Conservation (phyloP, 768 basidiomycete genomes). For the Paxillus rubicundulus region DNA sequence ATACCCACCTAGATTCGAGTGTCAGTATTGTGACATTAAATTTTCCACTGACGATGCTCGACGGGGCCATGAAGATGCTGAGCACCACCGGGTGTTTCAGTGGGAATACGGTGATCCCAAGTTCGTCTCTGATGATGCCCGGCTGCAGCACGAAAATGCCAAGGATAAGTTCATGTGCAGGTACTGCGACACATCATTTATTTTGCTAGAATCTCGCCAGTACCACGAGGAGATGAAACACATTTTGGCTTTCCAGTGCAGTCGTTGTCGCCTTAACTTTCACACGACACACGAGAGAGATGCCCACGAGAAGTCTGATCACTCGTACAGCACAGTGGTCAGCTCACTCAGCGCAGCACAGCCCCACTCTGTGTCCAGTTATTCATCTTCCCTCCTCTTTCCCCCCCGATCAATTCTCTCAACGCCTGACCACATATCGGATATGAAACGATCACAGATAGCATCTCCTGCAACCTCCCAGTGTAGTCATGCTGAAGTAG, state of each 20-base stretch:
- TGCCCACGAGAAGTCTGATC: slow-evolving; percentile 9
- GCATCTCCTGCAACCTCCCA: background rate
- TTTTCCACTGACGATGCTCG: no score
- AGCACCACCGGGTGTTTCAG: slow-evolving; percentile 3
- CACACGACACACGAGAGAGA: background rate
- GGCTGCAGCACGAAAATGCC: slow-evolving; percentile 8
- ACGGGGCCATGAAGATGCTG: background rate
- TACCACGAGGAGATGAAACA: background rate
- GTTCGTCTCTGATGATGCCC: slow-evolving; percentile 5
- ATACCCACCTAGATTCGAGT: no score
- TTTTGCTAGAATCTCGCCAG: background rate
- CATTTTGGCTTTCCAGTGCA: slow-evolving; percentile 1
- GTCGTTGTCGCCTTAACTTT: background rate
- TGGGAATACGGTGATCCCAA: slow-evolving; percentile 15
- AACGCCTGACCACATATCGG: background rate
- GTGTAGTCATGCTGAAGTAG: no score
- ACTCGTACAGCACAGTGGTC: background rate
- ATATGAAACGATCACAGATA: background rate
- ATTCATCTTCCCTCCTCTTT: background rate
- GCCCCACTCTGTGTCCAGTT: background rate
- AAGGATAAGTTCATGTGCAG: slow-evolving; percentile 14
- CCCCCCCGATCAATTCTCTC: background rate
- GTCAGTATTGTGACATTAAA: no score
- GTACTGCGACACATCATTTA: slow-evolving; percentile 10
- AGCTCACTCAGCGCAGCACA: no score